phyloP scores from a whole-genome alignment of 768 basidiomycete species.

The Terana coerulea region DNA sequence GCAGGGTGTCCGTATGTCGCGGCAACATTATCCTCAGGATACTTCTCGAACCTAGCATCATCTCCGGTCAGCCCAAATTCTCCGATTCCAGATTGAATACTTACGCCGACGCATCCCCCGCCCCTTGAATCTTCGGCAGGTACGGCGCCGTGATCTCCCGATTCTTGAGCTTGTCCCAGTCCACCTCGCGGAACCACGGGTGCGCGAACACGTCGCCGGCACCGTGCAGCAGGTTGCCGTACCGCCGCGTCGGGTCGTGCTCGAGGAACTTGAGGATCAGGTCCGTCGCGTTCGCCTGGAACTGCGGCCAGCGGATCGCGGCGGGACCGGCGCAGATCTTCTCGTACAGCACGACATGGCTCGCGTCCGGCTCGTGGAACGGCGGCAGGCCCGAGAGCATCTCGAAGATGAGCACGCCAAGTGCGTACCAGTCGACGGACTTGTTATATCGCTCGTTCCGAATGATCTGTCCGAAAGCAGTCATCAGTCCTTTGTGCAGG shows the following conservation, averaged over 20 bases:
- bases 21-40: constrained; percentile 70
- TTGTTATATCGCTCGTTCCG: constrained; percentile 88
- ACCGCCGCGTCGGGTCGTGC: constrained; percentile 79
- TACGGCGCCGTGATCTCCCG: constrained; percentile 95
- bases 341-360: constrained; percentile 87
- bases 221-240: constrained; percentile 86
- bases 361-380: constrained; percentile 83
- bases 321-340: constrained; percentile 78
- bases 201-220: constrained; percentile 91
- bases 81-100: constrained; percentile 28
- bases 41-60: constrained; percentile 62
- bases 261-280: constrained; percentile 91
- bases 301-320: constrained; percentile 77
- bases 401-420: constrained; percentile 95
- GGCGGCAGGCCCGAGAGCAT: constrained; percentile 97
- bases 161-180: constrained; percentile 76
- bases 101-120: constrained; percentile 94
- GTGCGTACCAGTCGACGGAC: constrained; percentile 97
- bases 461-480: constrained; percentile 49
- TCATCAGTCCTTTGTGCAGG: not conserved
- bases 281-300: constrained; percentile 76
- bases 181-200: constrained; percentile 91
- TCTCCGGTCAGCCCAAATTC: constrained; percentile 5
- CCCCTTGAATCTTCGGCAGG: constrained; percentile 84
- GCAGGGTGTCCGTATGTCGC: constrained; percentile 55